phyloP scores from a whole-genome alignment of 2,329 filamentous ascomycete species.

The Aspergillus eucalypticola region DNA sequence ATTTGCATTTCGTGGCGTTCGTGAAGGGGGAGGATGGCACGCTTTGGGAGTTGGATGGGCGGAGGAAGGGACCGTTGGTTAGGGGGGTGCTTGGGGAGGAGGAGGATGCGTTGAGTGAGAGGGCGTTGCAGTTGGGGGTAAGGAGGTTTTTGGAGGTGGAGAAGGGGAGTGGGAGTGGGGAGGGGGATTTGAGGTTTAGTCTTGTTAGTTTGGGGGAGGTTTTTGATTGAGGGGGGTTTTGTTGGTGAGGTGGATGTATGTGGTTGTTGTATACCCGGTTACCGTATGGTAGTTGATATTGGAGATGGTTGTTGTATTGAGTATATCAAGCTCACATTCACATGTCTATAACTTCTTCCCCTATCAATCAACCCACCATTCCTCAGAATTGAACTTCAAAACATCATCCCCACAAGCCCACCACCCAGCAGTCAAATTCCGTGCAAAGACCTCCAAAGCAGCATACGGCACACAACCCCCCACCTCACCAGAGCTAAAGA shows the following conservation, averaged over 20 bases:
- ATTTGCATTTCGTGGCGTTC: slow-evolving; percentile 95
- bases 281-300: not conserved
- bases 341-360: not conserved
- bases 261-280: not conserved
- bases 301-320: not conserved
- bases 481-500: slow-evolving; percentile 30
- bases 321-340: not conserved
- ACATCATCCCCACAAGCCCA: slow-evolving; percentile 64
- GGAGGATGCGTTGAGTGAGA: slow-evolving; percentile 74
- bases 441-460: slow-evolving; percentile 62
- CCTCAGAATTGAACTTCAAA: slow-evolving; percentile 59
- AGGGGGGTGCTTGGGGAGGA: slow-evolving; percentile 59
- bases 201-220: slow-evolving; percentile 60
- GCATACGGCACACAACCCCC: slow-evolving; percentile 37
- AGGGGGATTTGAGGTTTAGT: slow-evolving; percentile 61
- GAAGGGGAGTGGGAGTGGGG: slow-evolving; percentile 55
- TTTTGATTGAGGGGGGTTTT: no score
- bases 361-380: slow-evolving; percentile 48
- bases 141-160: slow-evolving; percentile 61
- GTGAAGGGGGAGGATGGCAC: slow-evolving; percentile 71
- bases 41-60: slow-evolving; percentile 80
- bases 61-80: slow-evolving; percentile 70
- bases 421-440: slow-evolving; percentile 62
- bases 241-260: not conserved
- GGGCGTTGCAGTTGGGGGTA: slow-evolving; percentile 71